phyloP scores from a whole-genome alignment of 257 asterid genomes.

The Fraxinus cuspidata region DNA sequence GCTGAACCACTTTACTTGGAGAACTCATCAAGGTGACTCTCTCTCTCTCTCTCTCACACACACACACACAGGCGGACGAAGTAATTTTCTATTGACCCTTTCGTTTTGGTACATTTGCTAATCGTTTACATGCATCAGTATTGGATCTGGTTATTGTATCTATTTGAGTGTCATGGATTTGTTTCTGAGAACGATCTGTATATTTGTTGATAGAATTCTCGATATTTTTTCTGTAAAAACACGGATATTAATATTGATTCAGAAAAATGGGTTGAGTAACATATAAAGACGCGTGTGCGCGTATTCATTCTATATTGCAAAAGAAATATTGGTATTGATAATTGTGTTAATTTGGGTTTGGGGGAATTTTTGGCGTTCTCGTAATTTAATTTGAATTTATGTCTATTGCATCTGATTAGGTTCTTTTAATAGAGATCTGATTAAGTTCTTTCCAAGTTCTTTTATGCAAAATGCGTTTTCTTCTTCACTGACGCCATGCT shows the following conservation, averaged over 20 bases:
- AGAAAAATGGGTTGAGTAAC: not conserved
- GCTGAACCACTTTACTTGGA: not conserved
- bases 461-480: not conserved
- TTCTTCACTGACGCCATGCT: not conserved
- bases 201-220: not conserved
- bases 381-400: not conserved
- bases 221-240: too few relatives aligned
- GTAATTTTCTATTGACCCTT: not conserved
- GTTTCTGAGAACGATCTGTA: not conserved
- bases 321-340: not conserved
- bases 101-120: not conserved
- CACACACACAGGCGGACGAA: not conserved
- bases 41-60: not conserved
- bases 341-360: not conserved
- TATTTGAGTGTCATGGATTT: not conserved
- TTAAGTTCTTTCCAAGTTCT: too few relatives aligned
- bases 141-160: not conserved
- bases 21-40: not conserved
- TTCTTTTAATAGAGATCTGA: not conserved
- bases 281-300: too few relatives aligned
- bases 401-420: not conserved
- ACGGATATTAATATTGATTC: not conserved
- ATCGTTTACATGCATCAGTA: not conserved
- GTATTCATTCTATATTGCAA: not conserved
- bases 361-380: not conserved